Conservation (phyloP, 2,329 filamentous ascomycete species). For the Claviceps sp. region DNA sequence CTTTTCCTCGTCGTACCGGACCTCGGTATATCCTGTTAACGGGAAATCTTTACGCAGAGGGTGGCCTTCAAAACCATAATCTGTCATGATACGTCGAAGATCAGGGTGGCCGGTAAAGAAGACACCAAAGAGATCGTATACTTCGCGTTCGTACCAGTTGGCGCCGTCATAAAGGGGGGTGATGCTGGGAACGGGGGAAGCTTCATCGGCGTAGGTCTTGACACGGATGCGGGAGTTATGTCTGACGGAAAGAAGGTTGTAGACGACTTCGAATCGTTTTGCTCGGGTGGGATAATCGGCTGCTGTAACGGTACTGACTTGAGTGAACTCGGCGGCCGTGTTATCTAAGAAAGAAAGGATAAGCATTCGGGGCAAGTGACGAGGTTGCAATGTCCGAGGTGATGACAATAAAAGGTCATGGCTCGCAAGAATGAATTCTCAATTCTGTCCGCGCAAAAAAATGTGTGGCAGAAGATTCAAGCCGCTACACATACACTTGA, state of each 20-base stretch:
- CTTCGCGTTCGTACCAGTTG: slow-evolving; percentile 97
- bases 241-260: slow-evolving; percentile 89
- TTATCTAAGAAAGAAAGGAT: slow-evolving; percentile 47
- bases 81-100: slow-evolving; percentile 94
- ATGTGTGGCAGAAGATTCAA: background rate
- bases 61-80: slow-evolving; percentile 98
- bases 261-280: slow-evolving; percentile 94
- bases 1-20: slow-evolving; percentile 98
- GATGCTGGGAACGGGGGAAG: slow-evolving; percentile 80
- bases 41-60: slow-evolving; percentile 97
- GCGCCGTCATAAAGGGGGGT: slow-evolving; percentile 82
- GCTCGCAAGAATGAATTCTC: background rate
- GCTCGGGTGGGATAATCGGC: slow-evolving; percentile 93
- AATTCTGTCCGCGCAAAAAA: background rate
- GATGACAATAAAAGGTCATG: background rate
- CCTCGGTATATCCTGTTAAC: slow-evolving; percentile 93
- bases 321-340: slow-evolving; percentile 92
- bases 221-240: slow-evolving; percentile 95
- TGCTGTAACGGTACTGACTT: slow-evolving; percentile 81
- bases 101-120: slow-evolving; percentile 95
- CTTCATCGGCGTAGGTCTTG: slow-evolving; percentile 98
- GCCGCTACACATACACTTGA: slow-evolving; percentile 52
- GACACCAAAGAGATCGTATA: slow-evolving; percentile 94
- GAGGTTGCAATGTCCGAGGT: background rate
- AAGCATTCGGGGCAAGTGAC: background rate